Evolutionary conservation across 345 rosid species (phyloP).

Genomic region (Brassica carinata): DNA sequence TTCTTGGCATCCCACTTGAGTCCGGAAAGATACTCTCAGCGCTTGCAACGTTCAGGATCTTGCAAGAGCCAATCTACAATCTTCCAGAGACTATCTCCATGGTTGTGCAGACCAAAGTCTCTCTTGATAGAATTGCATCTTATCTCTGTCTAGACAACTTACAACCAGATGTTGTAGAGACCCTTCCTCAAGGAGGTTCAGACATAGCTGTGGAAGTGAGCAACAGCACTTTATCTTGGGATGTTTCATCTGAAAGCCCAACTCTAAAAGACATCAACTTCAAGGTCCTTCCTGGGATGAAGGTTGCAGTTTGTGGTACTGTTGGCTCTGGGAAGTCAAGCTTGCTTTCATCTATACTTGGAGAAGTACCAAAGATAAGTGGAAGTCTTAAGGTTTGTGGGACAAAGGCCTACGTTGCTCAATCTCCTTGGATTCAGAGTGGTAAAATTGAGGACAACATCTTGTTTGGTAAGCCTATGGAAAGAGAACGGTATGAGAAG

Average conservation of each 20-base stretch:
- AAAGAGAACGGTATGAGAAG: slow-evolving; percentile 46
- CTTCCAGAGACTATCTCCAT: slow-evolving; percentile 62
- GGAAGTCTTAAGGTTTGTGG: slow-evolving; percentile 62
- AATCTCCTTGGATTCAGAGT: slow-evolving; percentile 84
- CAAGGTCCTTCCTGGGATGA: slow-evolving; percentile 54
- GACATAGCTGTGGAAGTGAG: slow-evolving; percentile 44
- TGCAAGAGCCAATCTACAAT: slow-evolving; percentile 50
- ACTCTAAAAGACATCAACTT: slow-evolving; percentile 55
- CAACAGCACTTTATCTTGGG: slow-evolving; percentile 65
- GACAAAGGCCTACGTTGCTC: slow-evolving; percentile 67
- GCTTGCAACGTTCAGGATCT: slow-evolving; percentile 62
- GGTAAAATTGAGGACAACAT: slow-evolving; percentile 68
- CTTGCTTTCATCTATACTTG: slow-evolving; percentile 62
- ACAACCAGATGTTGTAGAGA: slow-evolving; percentile 41
- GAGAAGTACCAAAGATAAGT: slow-evolving; percentile 62
- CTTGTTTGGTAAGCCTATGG: slow-evolving; percentile 58
- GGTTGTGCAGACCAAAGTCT: slow-evolving; percentile 62
- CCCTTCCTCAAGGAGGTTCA: slow-evolving; percentile 36
- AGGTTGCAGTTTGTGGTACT: slow-evolving; percentile 67
- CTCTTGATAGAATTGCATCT: slow-evolving; percentile 57
- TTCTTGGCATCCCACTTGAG: slow-evolving; percentile 52
- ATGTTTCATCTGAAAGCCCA: slow-evolving; percentile 34
- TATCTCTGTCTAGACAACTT: slow-evolving; percentile 67
- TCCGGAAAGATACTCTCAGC: slow-evolving; percentile 66
- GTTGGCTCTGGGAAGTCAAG: slow-evolving; percentile 82